Base-by-base conservation (phyloP, 2,329 filamentous ascomycete genomes). In the Verticillium klebahnii region DNA sequence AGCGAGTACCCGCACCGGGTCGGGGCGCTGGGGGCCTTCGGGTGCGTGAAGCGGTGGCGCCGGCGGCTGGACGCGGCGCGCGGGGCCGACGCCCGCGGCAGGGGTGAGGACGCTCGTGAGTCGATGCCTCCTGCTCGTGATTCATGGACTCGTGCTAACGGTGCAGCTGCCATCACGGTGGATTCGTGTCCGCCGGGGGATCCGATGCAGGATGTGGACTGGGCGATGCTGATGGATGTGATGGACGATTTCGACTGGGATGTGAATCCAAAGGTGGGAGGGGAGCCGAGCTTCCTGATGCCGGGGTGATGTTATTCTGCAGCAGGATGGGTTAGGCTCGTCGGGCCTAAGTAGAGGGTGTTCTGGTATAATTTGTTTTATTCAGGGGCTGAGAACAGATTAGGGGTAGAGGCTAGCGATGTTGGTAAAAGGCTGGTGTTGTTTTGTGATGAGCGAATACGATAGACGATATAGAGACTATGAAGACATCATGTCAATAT, bases 11-110 rank as follows among this genome's bases (percentile, higher is more conserved):
- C 78, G 2, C 76, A 79, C 62, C 78, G 82, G 1, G 74, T 84
- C 5, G 77, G 78, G 17, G 81, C 80, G 3, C 79, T 80, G 58
- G 72, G 83, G 36, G 78, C 78, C 5, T 81, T 81, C 63, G 82
- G 80, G 66, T 85, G 81, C 63, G 71, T 85, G 7, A 71, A 75
- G 37, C 70, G 76, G 39, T 85, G 80, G 78, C 82, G 73, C 67
- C 70, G 67, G 58, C 74, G 73, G 45, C 70, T 82, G 32, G 74
- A 78, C 37, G 71, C 73, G 54, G 73, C 75, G 9, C 55, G 61
- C 52, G 32, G 17, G 62, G 23, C 8, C 54, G 25, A 56, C n/a
- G 57, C 25, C 17, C 9, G 32, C 14, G n/a, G 59, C 36, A 59
- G 56, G 59, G 17, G 50, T 17, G 34, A n/a, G 52, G n/a, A 19